Conservation (phyloP, 139 green algal genomes). For the Chlorella ohadii region DNA sequence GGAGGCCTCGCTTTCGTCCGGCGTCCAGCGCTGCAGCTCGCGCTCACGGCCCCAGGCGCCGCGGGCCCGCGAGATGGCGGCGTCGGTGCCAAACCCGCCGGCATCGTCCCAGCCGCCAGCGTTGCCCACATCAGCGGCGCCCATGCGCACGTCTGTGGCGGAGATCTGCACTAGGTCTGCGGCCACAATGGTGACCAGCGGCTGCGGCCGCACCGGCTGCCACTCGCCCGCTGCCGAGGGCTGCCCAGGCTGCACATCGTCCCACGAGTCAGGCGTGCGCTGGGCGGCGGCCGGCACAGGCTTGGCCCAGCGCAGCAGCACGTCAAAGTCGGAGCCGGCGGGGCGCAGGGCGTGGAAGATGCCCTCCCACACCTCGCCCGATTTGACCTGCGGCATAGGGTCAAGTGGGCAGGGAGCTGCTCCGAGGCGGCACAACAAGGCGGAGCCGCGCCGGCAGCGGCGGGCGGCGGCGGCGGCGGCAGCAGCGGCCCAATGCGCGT, state of each 20-base stretch:
- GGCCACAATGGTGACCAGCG: slow-evolving; percentile 37
- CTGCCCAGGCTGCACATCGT: no score
- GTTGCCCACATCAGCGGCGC: slow-evolving; percentile 59
- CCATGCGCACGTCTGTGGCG: slow-evolving; percentile 76
- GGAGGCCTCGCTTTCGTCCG: slow-evolving; percentile 44
- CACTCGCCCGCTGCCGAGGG: not conserved
- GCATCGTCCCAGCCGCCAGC: slow-evolving; percentile 42
- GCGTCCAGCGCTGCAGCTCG: slow-evolving; percentile 81
- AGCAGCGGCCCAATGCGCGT: no score
- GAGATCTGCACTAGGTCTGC: slow-evolving; percentile 61
- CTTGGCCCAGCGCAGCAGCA: slow-evolving; percentile 67
- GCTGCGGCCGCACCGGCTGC: not conserved
- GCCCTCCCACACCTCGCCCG: slow-evolving; percentile 73
- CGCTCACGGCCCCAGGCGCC: slow-evolving; percentile 62
- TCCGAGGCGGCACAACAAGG: not conserved
- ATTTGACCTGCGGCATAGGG: slow-evolving; percentile 48
- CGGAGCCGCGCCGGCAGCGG: not conserved
- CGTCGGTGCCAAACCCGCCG: slow-evolving; percentile 79
- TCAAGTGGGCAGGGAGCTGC: no score
- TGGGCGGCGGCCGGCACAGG: not conserved
- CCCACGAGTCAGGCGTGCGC: no score
- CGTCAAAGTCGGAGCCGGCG: slow-evolving; percentile 29
- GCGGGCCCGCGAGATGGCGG: slow-evolving; percentile 72
- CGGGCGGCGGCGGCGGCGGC: not conserved
- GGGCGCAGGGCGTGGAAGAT: slow-evolving; percentile 67